Conservation (phyloP, 2,329 filamentous ascomycete species). For the Fonsecaea monophora region DNA sequence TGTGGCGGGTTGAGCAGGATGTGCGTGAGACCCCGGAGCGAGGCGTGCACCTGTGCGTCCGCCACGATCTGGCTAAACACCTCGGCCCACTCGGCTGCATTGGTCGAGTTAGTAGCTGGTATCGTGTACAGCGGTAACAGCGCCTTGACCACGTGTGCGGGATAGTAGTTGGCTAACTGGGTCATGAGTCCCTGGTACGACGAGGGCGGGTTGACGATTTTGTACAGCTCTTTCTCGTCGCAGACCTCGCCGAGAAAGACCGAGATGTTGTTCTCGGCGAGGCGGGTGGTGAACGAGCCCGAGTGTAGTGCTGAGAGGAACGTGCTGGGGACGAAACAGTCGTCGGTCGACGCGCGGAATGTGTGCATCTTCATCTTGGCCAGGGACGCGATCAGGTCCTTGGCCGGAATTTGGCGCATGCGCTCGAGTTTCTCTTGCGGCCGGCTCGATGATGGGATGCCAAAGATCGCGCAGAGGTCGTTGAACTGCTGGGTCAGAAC, state of each 20-base stretch:
- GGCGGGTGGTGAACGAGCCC: constrained; percentile 49
- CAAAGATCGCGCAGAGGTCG: constrained; percentile 50
- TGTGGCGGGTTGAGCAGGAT: constrained; percentile 33
- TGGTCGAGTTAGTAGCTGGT: constrained; percentile 37
- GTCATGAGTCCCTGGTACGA: constrained; percentile 46
- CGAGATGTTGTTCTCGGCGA: constrained; percentile 46
- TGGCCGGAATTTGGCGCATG: constrained; percentile 45
- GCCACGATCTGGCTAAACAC: constrained; percentile 53
- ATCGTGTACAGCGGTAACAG: constrained; percentile 48
- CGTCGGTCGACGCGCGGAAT: constrained; percentile 55
- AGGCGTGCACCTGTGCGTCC: constrained; percentile 51
- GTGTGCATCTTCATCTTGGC: constrained; percentile 54
- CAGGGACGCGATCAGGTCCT: constrained; percentile 47
- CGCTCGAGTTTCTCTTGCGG: constrained; percentile 44
- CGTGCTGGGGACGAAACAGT: constrained; percentile 48
- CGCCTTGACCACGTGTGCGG: constrained; percentile 48
- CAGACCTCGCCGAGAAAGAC: constrained; percentile 54
- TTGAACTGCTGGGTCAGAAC: constrained; percentile 53
- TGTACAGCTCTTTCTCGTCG: constrained; percentile 55
- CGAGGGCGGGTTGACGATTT: constrained; percentile 50
- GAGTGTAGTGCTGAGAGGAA: constrained; percentile 51
- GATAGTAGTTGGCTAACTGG: constrained; percentile 55
- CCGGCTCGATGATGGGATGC: constrained; percentile 39
- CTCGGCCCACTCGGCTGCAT: constrained; percentile 43
- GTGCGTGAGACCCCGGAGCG: constrained; percentile 46